Base-by-base conservation (phyloP, 1,284 basidiomycete species). In the Leccinum subfulvum region DNA sequence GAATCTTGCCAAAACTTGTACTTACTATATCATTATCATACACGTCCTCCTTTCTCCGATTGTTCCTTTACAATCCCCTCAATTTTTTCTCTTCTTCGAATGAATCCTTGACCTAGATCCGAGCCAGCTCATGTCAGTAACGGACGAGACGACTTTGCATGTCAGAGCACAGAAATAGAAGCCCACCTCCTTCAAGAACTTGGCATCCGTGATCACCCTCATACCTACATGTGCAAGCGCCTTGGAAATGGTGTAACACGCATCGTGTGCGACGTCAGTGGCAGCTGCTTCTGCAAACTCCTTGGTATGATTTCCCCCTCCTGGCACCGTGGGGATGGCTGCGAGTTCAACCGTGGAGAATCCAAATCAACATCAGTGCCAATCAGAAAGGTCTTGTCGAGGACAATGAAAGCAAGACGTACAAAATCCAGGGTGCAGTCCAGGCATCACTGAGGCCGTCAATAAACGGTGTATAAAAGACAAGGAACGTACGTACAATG, bases 301-400 rank as follows among this genome's bases (percentile, higher is more conserved):
- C 3, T 76, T 74, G 0, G 87, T 89, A 68, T 90, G 88, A 69
- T 89, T 89, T 2, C 83, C 83, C 33, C 88, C 88, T 71, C 83
- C 79, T 1, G 77, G 73, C 37, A 81, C 74, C 4, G 83, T 85
- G 1, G 84, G 86, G 44, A 87, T 83, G 9, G 84, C 79, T 57
- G n/a, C 28, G 53, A 54, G 9, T 33, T 28, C 4, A 16, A 28
- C 6, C 18, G 18, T 26, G 11, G 3, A 56, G 4, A 35, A 13
- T 21, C 7, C 37, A 16, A 8, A 14, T 39, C 6, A 39, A 8
- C 26, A 23, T 56, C 13, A 9, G 14, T 14, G 16, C 4, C 3
- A 18, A 5, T 55, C n/a, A 52, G 7, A 28, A 9, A n/a, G 3
- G n/a, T 33, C 3, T 18, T 10, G 9, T 33, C 16, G 51, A 56